A percentile compares a stretch with the other conserved stretches of the same genome.
Evolutionary conservation across 2,329 filamentous ascomycete species (phyloP).

Genomic region (Fonsecaea pedrosoi): DNA sequence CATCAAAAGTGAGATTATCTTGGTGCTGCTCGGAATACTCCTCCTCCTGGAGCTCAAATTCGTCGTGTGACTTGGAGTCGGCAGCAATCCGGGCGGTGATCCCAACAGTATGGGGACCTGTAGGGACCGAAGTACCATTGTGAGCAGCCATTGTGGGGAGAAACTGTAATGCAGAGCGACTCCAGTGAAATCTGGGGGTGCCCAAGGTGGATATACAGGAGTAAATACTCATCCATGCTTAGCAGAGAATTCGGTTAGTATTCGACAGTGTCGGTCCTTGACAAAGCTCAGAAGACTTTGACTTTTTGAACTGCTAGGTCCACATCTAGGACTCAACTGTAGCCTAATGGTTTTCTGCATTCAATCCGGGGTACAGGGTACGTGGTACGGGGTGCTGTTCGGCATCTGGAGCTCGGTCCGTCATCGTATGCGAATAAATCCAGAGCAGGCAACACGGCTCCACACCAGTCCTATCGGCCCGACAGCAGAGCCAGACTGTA

Average conservation of each 20-base stretch:
- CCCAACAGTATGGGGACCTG: neutral
- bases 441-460: neutral
- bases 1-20: constrained; percentile 13
- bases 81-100: neutral
- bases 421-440: neutral
- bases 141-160: neutral
- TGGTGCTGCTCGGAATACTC: neutral
- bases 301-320: neutral
- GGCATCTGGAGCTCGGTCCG: neutral
- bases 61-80: neutral
- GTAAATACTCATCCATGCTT: neutral
- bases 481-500: too few species aligned
- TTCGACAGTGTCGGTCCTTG: neutral
- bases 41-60: neutral
- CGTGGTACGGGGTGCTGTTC: neutral
- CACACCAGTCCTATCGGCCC: neutral
- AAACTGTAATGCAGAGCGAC: neutral
- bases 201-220: neutral
- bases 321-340: neutral
- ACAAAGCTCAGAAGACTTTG: neutral
- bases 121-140: neutral
- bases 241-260: neutral
- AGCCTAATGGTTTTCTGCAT: neutral
- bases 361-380: neutral
- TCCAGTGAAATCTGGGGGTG: neutral